Percentiles rank a stretch among this genome's conserved stretches.
These are phyloP conservation scores for Nepenthes alata DNA, from an alignment of 179 eudicot genomes.

Conservation along the genomic window DNA sequence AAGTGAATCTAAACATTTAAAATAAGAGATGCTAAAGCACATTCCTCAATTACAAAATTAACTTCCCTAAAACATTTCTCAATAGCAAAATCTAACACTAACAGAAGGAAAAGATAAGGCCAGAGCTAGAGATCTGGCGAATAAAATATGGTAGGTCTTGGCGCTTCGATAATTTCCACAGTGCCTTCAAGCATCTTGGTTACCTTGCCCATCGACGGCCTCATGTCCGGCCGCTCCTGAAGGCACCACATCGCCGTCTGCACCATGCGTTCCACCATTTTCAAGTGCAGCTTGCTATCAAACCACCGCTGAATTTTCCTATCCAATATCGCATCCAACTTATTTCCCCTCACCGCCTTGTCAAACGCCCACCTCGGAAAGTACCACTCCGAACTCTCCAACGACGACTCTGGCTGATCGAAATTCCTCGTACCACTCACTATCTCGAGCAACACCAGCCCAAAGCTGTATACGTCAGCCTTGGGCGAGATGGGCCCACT, in stretches of 20 bases:
- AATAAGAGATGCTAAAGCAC: no score
- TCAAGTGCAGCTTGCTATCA: conserved; percentile 39
- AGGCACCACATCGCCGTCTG: conserved; percentile 94
- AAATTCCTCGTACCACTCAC: conserved; percentile 57
- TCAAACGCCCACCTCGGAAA: conserved; percentile 82
- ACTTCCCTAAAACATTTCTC: no score
- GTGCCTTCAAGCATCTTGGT: conserved; percentile 93
- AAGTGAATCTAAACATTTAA: no score
- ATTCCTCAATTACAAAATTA: no score
- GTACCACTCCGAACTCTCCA: conserved; percentile 70
- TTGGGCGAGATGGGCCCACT: conserved; percentile 54
- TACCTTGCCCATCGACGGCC: conserved; percentile 95
- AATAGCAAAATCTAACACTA: no score
- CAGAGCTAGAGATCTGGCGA: conserved; percentile 11
- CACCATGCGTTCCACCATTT: conserved; percentile 72
- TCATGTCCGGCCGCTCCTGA: conserved; percentile 62
- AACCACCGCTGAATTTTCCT: conserved; percentile 35
- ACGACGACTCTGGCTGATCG: conserved; percentile 23
- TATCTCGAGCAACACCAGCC: conserved; percentile 67
- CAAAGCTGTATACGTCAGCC: conserved; percentile 79
- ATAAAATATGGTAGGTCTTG: conserved; percentile 65
- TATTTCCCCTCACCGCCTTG: conserved; percentile 50
- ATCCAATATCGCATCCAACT: conserved; percentile 57
- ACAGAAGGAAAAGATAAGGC: no score
- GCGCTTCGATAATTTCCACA: conserved; percentile 70